phyloP scores from a whole-genome alignment of 2,329 filamentous ascomycete species.

The Penicillium palitans region DNA sequence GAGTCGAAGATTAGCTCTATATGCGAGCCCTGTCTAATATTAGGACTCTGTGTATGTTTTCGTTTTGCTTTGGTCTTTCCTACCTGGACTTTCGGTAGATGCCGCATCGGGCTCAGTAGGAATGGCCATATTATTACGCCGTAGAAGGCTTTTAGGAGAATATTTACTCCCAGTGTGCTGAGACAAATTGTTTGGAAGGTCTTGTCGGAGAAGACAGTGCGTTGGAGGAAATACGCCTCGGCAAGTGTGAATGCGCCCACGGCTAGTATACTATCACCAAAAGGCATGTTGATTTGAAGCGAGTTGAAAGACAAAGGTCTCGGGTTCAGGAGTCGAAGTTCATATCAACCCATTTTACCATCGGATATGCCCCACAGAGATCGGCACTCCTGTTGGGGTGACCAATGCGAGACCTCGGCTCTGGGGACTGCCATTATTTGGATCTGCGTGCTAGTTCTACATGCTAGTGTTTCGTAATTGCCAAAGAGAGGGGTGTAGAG shows the following conservation, averaged over 20 bases:
- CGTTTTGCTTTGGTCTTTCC: no score
- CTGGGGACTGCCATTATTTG: not conserved
- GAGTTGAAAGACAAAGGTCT: not conserved
- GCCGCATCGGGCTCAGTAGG: no score
- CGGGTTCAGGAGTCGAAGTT: not conserved
- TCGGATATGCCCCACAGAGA: not conserved
- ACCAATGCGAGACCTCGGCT: conserved; percentile 10
- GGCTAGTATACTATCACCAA: conserved; percentile 7
- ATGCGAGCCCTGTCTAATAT: no score
- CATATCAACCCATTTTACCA: not conserved
- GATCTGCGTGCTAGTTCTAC: not conserved
- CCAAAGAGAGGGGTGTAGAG: not conserved
- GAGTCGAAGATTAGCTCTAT: no score
- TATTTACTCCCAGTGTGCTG: conserved; percentile 26
- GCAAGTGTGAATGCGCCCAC: conserved; percentile 27
- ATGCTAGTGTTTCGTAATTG: not conserved
- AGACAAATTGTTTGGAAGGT: conserved; percentile 28
- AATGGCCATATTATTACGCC: conserved; percentile 44
- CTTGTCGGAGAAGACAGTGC: conserved; percentile 25
- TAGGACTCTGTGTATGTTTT: no score
- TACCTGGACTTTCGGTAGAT: no score
- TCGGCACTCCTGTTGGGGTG: conserved; percentile 7
- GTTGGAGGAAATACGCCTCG: conserved; percentile 34
- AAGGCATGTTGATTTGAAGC: not conserved
- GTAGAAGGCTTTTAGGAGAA: conserved; percentile 36